phyloP scores from a whole-genome alignment of 805 yeast genomes.

The Lachancea thermotolerans region DNA sequence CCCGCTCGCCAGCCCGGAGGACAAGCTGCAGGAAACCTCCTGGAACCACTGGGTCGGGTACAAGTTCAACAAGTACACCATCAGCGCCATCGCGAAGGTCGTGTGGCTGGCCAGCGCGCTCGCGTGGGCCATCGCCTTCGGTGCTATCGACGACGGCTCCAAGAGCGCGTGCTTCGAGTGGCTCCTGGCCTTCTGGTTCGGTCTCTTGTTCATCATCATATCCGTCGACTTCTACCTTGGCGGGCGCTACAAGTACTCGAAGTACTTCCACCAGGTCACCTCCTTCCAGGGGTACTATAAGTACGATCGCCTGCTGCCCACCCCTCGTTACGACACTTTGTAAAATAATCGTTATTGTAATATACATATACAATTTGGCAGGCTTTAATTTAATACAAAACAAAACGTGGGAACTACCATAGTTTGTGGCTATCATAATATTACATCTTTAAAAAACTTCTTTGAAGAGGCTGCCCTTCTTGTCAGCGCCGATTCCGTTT shows the following conservation, averaged over 20 bases:
- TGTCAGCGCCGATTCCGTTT: slow-evolving; percentile 8
- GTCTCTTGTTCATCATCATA: slow-evolving; percentile 55
- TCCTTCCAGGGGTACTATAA: slow-evolving; percentile 25
- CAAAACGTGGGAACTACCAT: no score
- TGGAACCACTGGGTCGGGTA: slow-evolving; percentile 32
- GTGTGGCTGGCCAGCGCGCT: slow-evolving; percentile 64
- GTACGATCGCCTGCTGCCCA: slow-evolving; percentile 17
- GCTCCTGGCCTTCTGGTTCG: slow-evolving; percentile 82
- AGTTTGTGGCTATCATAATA: no score
- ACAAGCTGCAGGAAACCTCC: slow-evolving; percentile 8
- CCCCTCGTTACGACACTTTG: slow-evolving; percentile 1
- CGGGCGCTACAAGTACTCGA: slow-evolving; percentile 32
- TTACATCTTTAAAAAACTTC: slow-evolving; percentile 1
- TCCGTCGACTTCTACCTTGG: slow-evolving; percentile 67
- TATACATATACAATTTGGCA: neutral
- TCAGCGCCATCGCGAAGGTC: slow-evolving; percentile 47
- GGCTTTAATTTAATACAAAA: no score
- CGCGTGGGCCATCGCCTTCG: slow-evolving; percentile 64
- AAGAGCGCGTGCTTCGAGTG: slow-evolving; percentile 72
- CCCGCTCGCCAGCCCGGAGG: slow-evolving; percentile 22
- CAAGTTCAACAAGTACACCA: slow-evolving; percentile 38
- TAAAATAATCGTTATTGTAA: neutral
- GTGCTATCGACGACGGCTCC: slow-evolving; percentile 38
- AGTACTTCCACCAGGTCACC: slow-evolving; percentile 26
- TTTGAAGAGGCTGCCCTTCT: slow-evolving; percentile 21